phyloP scores from a whole-genome alignment of 148 eudicot species.

The Rheum nobile region DNA sequence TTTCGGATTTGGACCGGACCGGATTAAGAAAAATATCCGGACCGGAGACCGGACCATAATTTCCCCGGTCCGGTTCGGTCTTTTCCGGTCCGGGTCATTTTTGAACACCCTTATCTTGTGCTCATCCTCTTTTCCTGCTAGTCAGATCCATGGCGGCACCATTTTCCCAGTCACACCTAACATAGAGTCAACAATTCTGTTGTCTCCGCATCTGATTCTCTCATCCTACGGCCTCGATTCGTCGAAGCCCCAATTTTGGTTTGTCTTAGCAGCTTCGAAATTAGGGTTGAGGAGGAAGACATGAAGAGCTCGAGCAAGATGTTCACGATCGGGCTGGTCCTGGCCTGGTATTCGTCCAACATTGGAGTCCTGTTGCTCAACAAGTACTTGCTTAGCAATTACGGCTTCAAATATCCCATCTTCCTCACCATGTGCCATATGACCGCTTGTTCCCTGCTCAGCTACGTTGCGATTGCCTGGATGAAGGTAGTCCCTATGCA shows the following conservation, averaged over 20 bases:
- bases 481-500: constrained; percentile 16
- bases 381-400: constrained; percentile 19
- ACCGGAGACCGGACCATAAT: too few relatives aligned
- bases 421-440: constrained; percentile 26
- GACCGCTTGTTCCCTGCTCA: constrained; percentile 20
- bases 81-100: too few relatives aligned
- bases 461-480: constrained; percentile 21
- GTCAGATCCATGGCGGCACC: not conserved
- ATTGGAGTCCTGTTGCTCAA: constrained; percentile 23
- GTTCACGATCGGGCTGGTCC: constrained; percentile 9
- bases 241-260: not conserved
- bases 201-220: not conserved
- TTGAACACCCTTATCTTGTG: too few relatives aligned
- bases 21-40: too few relatives aligned
- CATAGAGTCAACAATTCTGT: not conserved
- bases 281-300: not conserved
- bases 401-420: constrained; percentile 22
- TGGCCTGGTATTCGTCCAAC: constrained; percentile 21
- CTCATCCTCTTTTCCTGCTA: too few relatives aligned
- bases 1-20: too few relatives aligned
- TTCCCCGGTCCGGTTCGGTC: too few relatives aligned
- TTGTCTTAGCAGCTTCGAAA: not conserved
- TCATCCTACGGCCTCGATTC: not conserved
- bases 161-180: not conserved
- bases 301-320: constrained; percentile 11